These are phyloP conservation scores for Psilocybe sp. DNA, from an alignment of 768 basidiomycete species.

Conservation along the genomic window DNA sequence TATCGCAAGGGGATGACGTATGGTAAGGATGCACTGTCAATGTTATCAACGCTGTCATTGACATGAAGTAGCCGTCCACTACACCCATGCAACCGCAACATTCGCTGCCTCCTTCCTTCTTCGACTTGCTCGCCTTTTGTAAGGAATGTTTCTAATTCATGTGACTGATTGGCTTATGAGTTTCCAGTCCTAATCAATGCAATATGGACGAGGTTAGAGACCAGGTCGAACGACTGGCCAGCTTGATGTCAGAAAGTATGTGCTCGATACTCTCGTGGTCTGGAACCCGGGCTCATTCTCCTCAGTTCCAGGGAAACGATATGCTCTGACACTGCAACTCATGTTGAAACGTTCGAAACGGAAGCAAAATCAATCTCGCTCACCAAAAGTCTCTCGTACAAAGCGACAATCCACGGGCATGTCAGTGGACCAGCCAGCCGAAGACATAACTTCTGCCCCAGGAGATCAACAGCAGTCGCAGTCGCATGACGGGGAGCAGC, in stretches of 20 bases:
- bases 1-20: slow-evolving; percentile 94
- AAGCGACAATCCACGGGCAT: slow-evolving; percentile 46
- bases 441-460: slow-evolving; percentile 20
- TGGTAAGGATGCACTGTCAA: slow-evolving; percentile 42
- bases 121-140: slow-evolving; percentile 86
- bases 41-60: background rate
- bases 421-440: slow-evolving; percentile 40
- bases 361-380: slow-evolving; percentile 58
- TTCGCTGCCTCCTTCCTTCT: slow-evolving; percentile 91
- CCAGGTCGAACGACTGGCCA: slow-evolving; percentile 76
- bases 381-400: slow-evolving; percentile 59
- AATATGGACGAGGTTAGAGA: slow-evolving; percentile 69
- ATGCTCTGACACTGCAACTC: slow-evolving; percentile 84
- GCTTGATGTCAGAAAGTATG: slow-evolving; percentile 77
- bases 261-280: slow-evolving; percentile 3
- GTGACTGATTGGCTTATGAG: background rate
- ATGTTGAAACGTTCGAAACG: slow-evolving; percentile 79
- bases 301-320: slow-evolving; percentile 88
- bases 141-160: slow-evolving; percentile 25
- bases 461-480: slow-evolving; percentile 23
- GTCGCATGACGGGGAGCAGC: too few relatives aligned
- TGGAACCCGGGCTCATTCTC: background rate
- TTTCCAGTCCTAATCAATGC: slow-evolving; percentile 74
- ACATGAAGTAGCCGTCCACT: slow-evolving; percentile 66
- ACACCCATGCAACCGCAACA: slow-evolving; percentile 90